These are phyloP conservation scores for Russula griseocarnosa DNA, from an alignment of 768 basidiomycete species.

Conservation along the genomic window DNA sequence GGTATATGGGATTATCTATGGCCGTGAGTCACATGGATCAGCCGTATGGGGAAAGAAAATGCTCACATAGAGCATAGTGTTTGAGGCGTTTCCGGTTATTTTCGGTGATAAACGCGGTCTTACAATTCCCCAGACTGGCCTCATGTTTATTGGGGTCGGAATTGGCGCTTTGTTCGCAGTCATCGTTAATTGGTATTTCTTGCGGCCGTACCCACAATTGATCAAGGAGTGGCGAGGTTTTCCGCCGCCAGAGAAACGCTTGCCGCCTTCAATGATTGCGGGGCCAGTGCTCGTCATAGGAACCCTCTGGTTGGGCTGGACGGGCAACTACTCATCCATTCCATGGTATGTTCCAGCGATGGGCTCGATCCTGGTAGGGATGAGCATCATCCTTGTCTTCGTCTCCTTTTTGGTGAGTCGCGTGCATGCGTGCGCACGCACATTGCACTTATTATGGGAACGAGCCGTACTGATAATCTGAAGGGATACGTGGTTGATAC, in stretches of 20 bases:
- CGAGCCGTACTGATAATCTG: neutral
- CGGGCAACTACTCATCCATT: neutral
- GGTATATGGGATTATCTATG: neutral
- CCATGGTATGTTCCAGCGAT: neutral
- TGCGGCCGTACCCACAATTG: neutral
- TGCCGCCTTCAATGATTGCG: neutral
- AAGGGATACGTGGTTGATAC: slow-evolving; percentile 57
- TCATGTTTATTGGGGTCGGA: neutral
- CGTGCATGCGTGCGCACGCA: neutral
- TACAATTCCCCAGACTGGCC: neutral
- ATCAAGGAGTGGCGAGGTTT: neutral
- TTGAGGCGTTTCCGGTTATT: neutral
- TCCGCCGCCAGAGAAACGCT: neutral
- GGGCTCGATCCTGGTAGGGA: neutral
- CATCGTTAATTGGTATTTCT: neutral
- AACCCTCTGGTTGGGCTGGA: neutral
- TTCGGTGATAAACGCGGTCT: neutral
- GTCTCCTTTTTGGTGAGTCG: slow-evolving; percentile 50
- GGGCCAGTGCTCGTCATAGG: neutral
- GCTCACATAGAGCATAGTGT: neutral
- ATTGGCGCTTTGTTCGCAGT: neutral
- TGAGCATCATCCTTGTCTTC: slow-evolving; percentile 38
- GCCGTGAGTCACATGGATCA: neutral
- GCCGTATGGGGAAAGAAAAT: neutral
- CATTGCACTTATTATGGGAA: neutral